These are phyloP conservation scores for Solanum dulcamara DNA, from an alignment of 257 asterid genomes.

Conservation along the genomic window DNA sequence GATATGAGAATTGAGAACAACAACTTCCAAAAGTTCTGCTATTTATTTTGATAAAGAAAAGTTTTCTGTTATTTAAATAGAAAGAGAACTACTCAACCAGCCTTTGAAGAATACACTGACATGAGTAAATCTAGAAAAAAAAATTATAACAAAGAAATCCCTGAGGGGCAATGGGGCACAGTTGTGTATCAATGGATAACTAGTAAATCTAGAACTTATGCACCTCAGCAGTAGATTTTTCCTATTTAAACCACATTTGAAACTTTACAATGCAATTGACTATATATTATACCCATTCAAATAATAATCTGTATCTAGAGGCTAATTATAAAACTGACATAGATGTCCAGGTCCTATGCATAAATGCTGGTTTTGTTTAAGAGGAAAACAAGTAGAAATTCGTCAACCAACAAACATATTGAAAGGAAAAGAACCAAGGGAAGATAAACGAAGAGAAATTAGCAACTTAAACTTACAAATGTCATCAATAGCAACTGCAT, in stretches of 20 bases:
- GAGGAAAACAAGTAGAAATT: background rate
- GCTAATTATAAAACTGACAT: background rate
- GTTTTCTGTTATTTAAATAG: background rate
- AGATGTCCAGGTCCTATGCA: background rate
- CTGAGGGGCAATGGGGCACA: background rate
- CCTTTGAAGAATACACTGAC: background rate
- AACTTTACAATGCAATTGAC: background rate
- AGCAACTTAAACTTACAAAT: constrained; percentile 42
- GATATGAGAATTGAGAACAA: background rate
- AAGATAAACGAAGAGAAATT: constrained; percentile 9
- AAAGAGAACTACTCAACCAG: background rate
- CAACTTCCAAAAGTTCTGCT: background rate
- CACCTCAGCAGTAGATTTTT: background rate
- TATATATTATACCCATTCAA: background rate
- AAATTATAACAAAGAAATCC: background rate
- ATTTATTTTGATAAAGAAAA: too few relatives aligned
- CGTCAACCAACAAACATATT: too few relatives aligned
- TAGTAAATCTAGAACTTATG: background rate
- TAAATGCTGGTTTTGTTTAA: background rate
- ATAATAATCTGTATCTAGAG: background rate
- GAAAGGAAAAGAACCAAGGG: too few relatives aligned
- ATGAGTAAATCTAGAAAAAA: background rate
- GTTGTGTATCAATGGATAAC: background rate
- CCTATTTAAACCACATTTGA: background rate
- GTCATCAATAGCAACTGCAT: constrained; percentile 63